phyloP scores from a whole-genome alignment of 2,329 filamentous ascomycete species.

The Microdochium trichocladiopsis region DNA sequence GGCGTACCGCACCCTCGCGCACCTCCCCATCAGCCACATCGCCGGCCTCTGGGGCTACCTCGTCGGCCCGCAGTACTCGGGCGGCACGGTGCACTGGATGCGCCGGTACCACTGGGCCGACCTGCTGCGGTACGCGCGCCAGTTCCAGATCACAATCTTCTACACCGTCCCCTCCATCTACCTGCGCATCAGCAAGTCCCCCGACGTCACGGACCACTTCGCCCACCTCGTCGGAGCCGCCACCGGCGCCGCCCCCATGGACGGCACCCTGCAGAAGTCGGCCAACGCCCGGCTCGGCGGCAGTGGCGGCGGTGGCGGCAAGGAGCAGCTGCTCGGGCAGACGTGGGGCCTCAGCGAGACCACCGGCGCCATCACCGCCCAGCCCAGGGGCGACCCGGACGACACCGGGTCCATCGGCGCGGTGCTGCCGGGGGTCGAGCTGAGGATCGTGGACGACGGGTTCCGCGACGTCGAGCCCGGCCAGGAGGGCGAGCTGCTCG shows the following conservation, averaged over 20 bases:
- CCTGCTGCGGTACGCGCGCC: conserved; percentile 42
- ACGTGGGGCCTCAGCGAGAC: conserved; percentile 53
- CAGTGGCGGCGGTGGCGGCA: conserved; percentile 9
- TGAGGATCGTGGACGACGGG: conserved; percentile 4
- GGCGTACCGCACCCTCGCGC: conserved; percentile 32
- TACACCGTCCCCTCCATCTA: conserved; percentile 54
- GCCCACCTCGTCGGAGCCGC: conserved; percentile 34
- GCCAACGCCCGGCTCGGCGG: conserved; percentile 39
- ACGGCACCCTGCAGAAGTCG: conserved; percentile 40
- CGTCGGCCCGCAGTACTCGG: conserved; percentile 34
- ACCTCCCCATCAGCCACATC: conserved; percentile 38
- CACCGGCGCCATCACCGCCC: conserved; percentile 35
- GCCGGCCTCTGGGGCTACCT: conserved; percentile 38
- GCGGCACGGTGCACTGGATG: conserved; percentile 52
- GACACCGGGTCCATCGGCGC: conserved; percentile 38
- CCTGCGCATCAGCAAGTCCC: conserved; percentile 48
- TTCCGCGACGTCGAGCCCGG: conserved; percentile 28
- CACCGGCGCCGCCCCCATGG: conserved; percentile 47
- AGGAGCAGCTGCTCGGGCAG: conserved; percentile 34
- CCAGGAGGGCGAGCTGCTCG: conserved; percentile 53
- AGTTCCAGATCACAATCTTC: conserved; percentile 42
- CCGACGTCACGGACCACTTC: conserved; percentile 47
- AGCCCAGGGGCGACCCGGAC: conserved; percentile 29
- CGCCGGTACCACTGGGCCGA: conserved; percentile 43
- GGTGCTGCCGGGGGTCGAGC: conserved; percentile 20